Evolutionary conservation across 169 alveolate genomes (phyloP).

Genomic region (Plasmodium billcollinsi): DNA sequence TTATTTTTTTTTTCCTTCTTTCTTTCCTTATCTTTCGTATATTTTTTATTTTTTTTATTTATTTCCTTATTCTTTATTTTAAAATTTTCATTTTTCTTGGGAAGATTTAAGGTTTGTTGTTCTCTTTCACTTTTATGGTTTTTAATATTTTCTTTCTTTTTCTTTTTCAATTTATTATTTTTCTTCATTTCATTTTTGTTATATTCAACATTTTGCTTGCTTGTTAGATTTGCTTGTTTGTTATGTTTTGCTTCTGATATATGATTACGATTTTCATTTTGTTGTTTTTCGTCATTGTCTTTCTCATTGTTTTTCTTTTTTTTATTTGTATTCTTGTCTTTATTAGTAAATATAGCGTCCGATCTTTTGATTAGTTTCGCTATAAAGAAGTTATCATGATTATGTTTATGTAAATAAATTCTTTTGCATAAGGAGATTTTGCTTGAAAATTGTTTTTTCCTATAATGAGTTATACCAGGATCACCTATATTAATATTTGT

Average conservation of each 20-base stretch:
- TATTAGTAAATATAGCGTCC: conserved; percentile 86
- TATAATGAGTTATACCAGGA: conserved; percentile 93
- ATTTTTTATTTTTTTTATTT: background rate
- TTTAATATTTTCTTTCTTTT: background rate
- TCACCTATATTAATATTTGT: conserved; percentile 91
- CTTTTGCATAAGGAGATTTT: conserved; percentile 88
- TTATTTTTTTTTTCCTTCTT: background rate
- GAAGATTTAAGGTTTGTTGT: background rate
- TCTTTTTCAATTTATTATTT: background rate
- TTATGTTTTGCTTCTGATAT: background rate
- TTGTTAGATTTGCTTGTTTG: background rate
- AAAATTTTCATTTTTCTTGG: background rate
- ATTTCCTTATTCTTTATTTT: background rate
- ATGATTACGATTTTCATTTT: background rate
- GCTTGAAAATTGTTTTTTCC: conserved; percentile 94
- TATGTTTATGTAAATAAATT: conserved; percentile 96
- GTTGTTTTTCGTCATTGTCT: background rate
- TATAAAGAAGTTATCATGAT: conserved; percentile 98
- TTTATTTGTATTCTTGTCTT: background rate
- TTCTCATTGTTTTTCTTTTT: background rate
- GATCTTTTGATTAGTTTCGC: conserved; percentile 95
- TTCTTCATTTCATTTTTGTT: background rate
- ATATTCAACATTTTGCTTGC: background rate
- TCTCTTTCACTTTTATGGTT: background rate
- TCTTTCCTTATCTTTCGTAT: background rate